Percentiles rank a stretch among this genome's conserved stretches.
Conservation (phyloP, 2,329 filamentous ascomycete genomes). For the Corinectria fuckeliana region DNA sequence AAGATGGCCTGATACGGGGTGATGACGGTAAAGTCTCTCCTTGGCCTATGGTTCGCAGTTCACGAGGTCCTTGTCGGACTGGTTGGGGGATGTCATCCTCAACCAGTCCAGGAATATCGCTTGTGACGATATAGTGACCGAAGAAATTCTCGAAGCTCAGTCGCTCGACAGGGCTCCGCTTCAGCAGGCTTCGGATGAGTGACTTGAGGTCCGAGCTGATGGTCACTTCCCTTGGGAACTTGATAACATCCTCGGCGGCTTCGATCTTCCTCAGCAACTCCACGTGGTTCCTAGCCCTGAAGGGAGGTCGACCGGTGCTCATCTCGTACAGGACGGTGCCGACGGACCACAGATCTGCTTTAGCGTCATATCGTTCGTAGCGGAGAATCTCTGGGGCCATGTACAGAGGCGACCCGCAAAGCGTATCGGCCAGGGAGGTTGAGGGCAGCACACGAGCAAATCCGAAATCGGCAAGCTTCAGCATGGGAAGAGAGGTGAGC, state of each 20-base stretch:
- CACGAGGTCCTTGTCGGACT: slow-evolving; percentile 46
- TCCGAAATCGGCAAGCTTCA: slow-evolving; percentile 98
- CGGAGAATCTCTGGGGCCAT: slow-evolving; percentile 98
- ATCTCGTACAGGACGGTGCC: slow-evolving; percentile 96
- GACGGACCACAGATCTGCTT: slow-evolving; percentile 96
- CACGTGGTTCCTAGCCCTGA: slow-evolving; percentile 91
- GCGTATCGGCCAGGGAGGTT: slow-evolving; percentile 90
- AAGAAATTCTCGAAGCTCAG: slow-evolving; percentile 90
- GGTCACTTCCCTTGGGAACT: slow-evolving; percentile 75
- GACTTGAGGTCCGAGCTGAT: slow-evolving; percentile 80
- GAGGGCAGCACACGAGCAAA: slow-evolving; percentile 91
- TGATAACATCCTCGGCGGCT: slow-evolving; percentile 82
- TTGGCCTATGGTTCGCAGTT: slow-evolving; percentile 45
- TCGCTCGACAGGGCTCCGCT: slow-evolving; percentile 83
- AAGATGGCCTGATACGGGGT: slow-evolving; percentile 44
- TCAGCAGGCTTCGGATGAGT: slow-evolving; percentile 80
- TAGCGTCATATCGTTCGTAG: slow-evolving; percentile 97
- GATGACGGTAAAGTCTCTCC: slow-evolving; percentile 38
- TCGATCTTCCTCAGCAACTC: slow-evolving; percentile 93
- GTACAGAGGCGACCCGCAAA: slow-evolving; percentile 95
- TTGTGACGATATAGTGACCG: slow-evolving; percentile 72
- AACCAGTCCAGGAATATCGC: slow-evolving; percentile 79
- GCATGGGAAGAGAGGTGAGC: slow-evolving; percentile 85
- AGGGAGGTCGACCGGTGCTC: slow-evolving; percentile 88
- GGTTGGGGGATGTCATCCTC: slow-evolving; percentile 72